These are phyloP conservation scores for Ciborinia camelliae DNA, from an alignment of 2,329 filamentous ascomycete genomes.

Conservation along the genomic window DNA sequence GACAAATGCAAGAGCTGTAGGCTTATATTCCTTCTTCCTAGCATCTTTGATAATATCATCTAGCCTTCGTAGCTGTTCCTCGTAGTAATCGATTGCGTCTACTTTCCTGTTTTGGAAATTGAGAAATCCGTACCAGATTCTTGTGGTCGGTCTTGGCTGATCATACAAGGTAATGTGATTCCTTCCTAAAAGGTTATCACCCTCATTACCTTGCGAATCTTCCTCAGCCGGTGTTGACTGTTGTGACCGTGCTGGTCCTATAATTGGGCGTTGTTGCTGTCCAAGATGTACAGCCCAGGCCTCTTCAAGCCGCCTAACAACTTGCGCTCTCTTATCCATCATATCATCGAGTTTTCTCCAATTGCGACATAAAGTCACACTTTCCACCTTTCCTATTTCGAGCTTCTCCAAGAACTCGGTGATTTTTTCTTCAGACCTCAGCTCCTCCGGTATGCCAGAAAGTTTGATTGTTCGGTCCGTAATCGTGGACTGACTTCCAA, in stretches of 20 bases:
- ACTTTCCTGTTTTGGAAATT: conserved; percentile 68
- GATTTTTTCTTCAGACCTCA: conserved; percentile 79
- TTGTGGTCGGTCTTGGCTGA: conserved; percentile 60
- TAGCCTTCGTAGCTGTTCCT: conserved; percentile 74
- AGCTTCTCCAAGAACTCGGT: conserved; percentile 84
- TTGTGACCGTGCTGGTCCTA: conserved; percentile 39
- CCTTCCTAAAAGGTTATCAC: conserved; percentile 53
- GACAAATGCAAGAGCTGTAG: conserved; percentile 86
- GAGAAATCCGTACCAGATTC: conserved; percentile 75
- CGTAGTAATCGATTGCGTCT: conserved; percentile 93
- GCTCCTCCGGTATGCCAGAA: conserved; percentile 76
- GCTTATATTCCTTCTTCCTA: conserved; percentile 69
- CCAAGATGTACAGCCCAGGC: conserved; percentile 78
- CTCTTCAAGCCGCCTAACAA: conserved; percentile 73
- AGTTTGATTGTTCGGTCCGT: conserved; percentile 92
- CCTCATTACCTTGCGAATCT: conserved; percentile 51
- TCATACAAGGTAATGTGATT: conserved; percentile 44
- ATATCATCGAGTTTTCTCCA: conserved; percentile 80
- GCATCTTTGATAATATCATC: conserved; percentile 71
- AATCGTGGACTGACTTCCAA: conserved; percentile 90
- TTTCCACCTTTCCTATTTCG: conserved; percentile 85
- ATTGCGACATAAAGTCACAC: conserved; percentile 78
- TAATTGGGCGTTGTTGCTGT: conserved; percentile 35
- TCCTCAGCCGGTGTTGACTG: conserved; percentile 44
- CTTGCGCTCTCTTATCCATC: conserved; percentile 61